phyloP scores from a whole-genome alignment of 139 green algal genomes.

The Microglena sp. region DNA sequence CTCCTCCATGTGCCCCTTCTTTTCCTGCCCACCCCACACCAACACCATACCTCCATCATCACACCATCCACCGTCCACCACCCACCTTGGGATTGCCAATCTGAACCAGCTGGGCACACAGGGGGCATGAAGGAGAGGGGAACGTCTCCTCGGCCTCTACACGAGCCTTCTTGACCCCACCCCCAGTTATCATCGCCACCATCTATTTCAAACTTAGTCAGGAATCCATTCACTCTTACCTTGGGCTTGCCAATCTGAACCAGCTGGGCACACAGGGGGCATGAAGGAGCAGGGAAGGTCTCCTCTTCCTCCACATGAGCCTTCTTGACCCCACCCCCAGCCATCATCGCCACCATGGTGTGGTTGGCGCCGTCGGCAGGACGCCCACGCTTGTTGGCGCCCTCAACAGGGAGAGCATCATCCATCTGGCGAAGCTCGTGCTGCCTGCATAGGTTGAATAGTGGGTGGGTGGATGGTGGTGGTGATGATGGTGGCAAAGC shows the following conservation, averaged over 20 bases:
- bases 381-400: neutral
- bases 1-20: no score
- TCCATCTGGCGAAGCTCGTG: conserved; percentile 17
- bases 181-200: neutral
- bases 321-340: neutral
- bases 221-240: neutral
- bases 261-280: conserved; percentile 23
- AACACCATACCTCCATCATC: no score
- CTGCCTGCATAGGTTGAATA: conserved; percentile 3
- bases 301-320: conserved; percentile 5
- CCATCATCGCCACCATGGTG: neutral
- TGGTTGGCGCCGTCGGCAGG: no score
- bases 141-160: neutral
- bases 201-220: neutral
- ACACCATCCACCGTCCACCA: neutral
- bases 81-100: conserved; percentile 14
- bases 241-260: conserved; percentile 12
- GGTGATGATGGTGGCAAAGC: no score
- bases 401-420: no score
- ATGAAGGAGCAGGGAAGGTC: conserved; percentile 5
- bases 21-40: no score
- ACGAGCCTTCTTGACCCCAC: neutral
- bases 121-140: conserved; percentile 11
- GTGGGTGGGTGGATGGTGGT: no score
- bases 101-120: conserved; percentile 22